Evolutionary conservation across 2,329 filamentous ascomycete species (phyloP).

Genomic region (Fusarium ramigenum): DNA sequence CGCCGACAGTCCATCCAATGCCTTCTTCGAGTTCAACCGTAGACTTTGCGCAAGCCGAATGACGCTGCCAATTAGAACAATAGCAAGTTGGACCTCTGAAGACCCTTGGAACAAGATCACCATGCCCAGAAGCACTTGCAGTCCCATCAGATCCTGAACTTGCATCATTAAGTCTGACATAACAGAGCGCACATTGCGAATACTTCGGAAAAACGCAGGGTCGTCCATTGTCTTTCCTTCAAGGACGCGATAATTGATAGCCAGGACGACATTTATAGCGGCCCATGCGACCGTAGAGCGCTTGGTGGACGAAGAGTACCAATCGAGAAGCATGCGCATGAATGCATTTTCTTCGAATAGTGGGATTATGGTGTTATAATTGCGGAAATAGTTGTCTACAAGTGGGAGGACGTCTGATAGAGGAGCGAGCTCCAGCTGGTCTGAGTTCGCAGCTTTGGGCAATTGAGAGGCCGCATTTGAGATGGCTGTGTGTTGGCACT

Average conservation of each 20-base stretch:
- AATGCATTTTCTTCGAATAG: constrained; percentile 49
- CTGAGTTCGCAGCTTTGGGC: not conserved
- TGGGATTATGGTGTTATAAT: constrained; percentile 40
- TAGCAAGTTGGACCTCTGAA: constrained; percentile 45
- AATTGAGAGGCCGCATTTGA: not conserved
- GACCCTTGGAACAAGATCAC: constrained; percentile 47
- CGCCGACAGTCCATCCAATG: not conserved
- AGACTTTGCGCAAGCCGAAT: constrained; percentile 47
- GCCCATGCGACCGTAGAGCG: constrained; percentile 43
- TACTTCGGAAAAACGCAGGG: constrained; percentile 35
- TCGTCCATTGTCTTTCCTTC: constrained; percentile 33
- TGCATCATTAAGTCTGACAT: constrained; percentile 47
- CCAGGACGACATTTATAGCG: constrained; percentile 49
- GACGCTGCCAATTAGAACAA: constrained; percentile 47
- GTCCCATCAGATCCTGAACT: constrained; percentile 43
- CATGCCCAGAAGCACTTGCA: constrained; percentile 49
- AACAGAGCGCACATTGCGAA: constrained; percentile 46
- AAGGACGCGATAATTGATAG: constrained; percentile 43
- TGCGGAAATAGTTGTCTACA: constrained; percentile 35
- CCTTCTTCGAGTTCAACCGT: constrained; percentile 43
- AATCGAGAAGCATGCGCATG: constrained; percentile 47
- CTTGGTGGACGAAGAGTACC: constrained; percentile 39
- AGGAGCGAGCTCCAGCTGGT: constrained; percentile 24
- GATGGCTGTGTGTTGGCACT: not conserved
- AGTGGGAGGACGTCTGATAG: constrained; percentile 30